These are phyloP conservation scores for Phlebopus sp. DNA, from an alignment of 1,284 basidiomycete species.

Conservation along the genomic window DNA sequence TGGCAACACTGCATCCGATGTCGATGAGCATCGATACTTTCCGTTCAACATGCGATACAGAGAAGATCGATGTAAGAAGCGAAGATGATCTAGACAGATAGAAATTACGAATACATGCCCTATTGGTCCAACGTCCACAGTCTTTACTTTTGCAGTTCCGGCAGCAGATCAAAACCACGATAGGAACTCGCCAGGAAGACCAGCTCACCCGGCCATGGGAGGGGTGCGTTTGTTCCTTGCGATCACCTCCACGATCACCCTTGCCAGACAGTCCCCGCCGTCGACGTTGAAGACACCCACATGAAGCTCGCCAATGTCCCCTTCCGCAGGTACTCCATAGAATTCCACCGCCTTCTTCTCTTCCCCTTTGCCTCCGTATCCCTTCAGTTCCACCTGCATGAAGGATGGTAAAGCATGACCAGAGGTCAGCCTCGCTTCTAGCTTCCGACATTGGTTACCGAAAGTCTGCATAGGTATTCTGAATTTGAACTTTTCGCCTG, in stretches of 20 bases:
- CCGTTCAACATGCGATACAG: no score
- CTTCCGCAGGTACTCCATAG: conserved; percentile 49
- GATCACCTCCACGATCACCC: conserved; percentile 58
- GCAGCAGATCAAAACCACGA: conserved; percentile 13
- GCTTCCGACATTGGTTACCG: conserved; percentile 26
- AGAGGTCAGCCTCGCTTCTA: conserved; percentile 50
- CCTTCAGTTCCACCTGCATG: conserved; percentile 51
- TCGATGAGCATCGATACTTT: no score
- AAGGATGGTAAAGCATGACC: conserved; percentile 57
- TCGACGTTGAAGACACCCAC: conserved; percentile 55
- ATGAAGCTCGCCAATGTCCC: conserved; percentile 54
- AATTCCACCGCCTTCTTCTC: conserved; percentile 52
- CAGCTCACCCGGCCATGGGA: conserved; percentile 29
- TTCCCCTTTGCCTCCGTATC: conserved; percentile 30
- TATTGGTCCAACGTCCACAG: conserved; percentile 4
- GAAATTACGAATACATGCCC: conserved; percentile 21
- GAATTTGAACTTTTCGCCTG: conserved; percentile 62
- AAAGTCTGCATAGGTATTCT: conserved; percentile 41
- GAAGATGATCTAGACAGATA: conserved; percentile 18
- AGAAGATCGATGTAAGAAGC: conserved; percentile 6
- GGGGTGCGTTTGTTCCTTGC: conserved; percentile 38
- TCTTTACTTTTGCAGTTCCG: neutral
- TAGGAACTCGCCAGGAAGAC: conserved; percentile 15
- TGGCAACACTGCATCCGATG: neutral
- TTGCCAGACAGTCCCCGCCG: conserved; percentile 50